Conservation (phyloP, 257 asterid genomes). For the Misopates orontium region DNA sequence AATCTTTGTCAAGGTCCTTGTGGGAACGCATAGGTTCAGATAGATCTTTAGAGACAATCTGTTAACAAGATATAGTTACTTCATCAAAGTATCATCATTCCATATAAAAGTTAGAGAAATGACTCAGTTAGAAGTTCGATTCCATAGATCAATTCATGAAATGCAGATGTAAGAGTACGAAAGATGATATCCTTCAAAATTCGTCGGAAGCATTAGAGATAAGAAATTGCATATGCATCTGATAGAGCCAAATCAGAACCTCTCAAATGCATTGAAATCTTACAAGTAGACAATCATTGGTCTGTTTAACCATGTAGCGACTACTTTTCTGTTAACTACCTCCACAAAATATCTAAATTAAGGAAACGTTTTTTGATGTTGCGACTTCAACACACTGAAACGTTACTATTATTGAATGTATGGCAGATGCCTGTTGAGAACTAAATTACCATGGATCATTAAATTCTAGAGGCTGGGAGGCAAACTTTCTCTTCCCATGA, state of each 20-base stretch:
- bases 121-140: neutral
- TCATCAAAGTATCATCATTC: constrained; percentile 21
- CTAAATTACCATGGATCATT: neutral
- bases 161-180: neutral
- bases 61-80: constrained; percentile 33
- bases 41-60: constrained; percentile 84
- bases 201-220: constrained; percentile 15
- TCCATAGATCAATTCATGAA: constrained; percentile 21
- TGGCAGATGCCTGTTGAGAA: constrained; percentile 4
- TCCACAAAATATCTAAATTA: neutral
- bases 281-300: constrained; percentile 1
- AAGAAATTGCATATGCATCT: neutral
- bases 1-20: constrained; percentile 97
- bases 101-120: constrained; percentile 8
- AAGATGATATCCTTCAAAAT: neutral
- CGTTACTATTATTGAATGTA: neutral
- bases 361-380: constrained; percentile 2
- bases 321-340: neutral
- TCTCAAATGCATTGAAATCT: neutral
- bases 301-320: constrained; percentile 11
- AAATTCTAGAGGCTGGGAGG: neutral
- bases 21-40: constrained; percentile 96
- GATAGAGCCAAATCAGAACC: constrained; percentile 13
- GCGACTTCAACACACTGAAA: neutral
- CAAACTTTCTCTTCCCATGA: neutral